Percentiles rank a stretch among this genome's conserved stretches.
These are phyloP conservation scores for Coix lacrymajobi DNA, from an alignment of 176 grass and related monocot genomes.

Conservation along the genomic window DNA sequence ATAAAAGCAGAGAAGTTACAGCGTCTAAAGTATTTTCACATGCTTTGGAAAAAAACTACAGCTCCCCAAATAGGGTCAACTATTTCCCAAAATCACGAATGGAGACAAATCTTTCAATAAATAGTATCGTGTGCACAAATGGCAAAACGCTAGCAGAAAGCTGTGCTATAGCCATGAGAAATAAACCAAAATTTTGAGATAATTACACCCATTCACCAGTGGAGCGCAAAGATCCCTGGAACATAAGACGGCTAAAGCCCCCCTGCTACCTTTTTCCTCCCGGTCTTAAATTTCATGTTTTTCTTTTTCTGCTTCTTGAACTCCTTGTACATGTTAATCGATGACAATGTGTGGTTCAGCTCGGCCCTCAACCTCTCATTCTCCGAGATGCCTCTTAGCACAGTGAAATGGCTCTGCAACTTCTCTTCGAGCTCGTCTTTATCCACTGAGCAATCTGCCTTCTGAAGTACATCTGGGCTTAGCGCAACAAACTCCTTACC, in stretches of 20 bases:
- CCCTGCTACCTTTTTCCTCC: conserved; percentile 11
- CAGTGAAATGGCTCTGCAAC: conserved; percentile 63
- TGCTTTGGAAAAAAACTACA: neutral
- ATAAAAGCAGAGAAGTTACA: too few relatives aligned
- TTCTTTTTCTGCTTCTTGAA: conserved; percentile 70
- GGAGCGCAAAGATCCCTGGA: neutral
- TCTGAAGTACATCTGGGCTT: conserved; percentile 39
- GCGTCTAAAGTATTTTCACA: neutral
- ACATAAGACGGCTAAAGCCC: neutral
- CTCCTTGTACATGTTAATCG: conserved; percentile 62
- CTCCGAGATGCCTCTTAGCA: conserved; percentile 60
- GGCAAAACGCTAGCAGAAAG: neutral
- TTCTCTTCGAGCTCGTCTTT: conserved; percentile 50
- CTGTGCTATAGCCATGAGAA: neutral
- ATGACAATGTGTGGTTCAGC: conserved; percentile 62
- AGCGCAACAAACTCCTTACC: conserved; percentile 45
- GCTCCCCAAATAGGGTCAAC: neutral
- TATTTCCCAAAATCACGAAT: neutral
- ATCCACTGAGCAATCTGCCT: conserved; percentile 30
- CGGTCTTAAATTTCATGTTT: conserved; percentile 28
- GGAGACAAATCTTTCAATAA: neutral
- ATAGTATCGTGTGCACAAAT: neutral
- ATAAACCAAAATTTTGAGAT: neutral
- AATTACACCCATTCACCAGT: neutral
- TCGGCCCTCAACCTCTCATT: conserved; percentile 76